Percentiles rank a stretch among this genome's conserved stretches.
These are phyloP conservation scores for Cenococcum geophilum DNA, from an alignment of 495 filamentous ascomycete genomes.

Conservation along the genomic window DNA sequence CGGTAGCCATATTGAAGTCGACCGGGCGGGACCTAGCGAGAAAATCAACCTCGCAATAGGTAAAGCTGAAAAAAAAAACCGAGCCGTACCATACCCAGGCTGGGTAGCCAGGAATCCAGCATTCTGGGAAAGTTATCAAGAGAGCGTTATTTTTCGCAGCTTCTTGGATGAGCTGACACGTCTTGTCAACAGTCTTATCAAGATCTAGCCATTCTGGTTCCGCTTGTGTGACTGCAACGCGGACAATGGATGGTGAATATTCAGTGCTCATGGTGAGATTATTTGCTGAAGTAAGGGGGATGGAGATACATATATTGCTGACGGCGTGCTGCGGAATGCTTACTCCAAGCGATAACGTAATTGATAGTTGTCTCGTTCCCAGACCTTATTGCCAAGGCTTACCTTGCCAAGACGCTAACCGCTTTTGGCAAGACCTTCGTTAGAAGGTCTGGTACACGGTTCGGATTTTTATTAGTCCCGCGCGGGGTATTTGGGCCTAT, in stretches of 20 bases:
- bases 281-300: too few species aligned
- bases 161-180: slow-evolving; percentile 47
- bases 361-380: too few species aligned
- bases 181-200: slow-evolving; percentile 45
- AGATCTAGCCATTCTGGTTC: slow-evolving; percentile 55
- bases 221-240: slow-evolving; percentile 30
- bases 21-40: slow-evolving; percentile 41
- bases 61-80: neutral
- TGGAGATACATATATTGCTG: too few species aligned
- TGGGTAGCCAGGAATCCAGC: slow-evolving; percentile 53
- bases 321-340: too few species aligned
- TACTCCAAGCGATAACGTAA: too few species aligned
- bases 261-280: too few species aligned
- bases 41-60: slow-evolving; percentile 7
- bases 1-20: slow-evolving; percentile 41
- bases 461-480: too few species aligned
- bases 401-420: too few species aligned
- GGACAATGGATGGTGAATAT: slow-evolving; percentile 3
- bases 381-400: too few species aligned
- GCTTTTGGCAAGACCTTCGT: too few species aligned
- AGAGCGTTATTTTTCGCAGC: slow-evolving; percentile 47
- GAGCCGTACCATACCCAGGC: slow-evolving; percentile 51
- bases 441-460: too few species aligned
- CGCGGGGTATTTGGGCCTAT: too few species aligned
- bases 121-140: slow-evolving; percentile 52